Conservation (phyloP, 345 rosid genomes). For the Raphanus sativus region DNA sequence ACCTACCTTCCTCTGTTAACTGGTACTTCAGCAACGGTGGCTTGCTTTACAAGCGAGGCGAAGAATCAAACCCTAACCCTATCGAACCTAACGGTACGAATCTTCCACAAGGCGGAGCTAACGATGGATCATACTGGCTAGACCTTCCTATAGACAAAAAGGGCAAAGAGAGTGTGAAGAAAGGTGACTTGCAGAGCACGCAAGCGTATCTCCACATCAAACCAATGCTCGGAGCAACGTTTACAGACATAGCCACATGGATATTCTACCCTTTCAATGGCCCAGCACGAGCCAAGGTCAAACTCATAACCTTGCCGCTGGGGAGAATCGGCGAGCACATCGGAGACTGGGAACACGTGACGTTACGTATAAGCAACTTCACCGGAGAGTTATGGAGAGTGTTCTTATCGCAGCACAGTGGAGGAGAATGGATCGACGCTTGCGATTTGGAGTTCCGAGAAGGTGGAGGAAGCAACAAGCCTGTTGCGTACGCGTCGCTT, state of each 20-base stretch:
- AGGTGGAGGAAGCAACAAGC: conserved; percentile 49
- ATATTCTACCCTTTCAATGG: conserved; percentile 87
- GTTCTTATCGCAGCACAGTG: conserved; percentile 66
- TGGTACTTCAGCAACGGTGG: conserved; percentile 83
- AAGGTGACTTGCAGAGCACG: conserved; percentile 55
- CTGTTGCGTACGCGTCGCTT: conserved; percentile 61
- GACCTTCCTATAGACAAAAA: conserved; percentile 62
- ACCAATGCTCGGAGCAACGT: conserved; percentile 79
- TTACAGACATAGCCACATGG: conserved; percentile 73
- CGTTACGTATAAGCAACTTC: conserved; percentile 77
- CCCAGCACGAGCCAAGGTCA: conserved; percentile 66
- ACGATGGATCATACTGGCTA: conserved; percentile 74
- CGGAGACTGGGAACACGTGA: conserved; percentile 91
- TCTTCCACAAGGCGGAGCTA: conserved; percentile 84
- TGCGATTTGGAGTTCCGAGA: conserved; percentile 58
- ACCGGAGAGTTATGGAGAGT: conserved; percentile 56
- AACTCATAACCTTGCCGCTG: conserved; percentile 46
- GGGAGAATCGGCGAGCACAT: conserved; percentile 80
- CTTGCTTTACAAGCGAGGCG: conserved; percentile 58
- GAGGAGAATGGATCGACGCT: conserved; percentile 64
- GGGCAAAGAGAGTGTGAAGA: conserved; percentile 56
- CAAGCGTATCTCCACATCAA: conserved; percentile 67
- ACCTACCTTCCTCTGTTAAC: conserved; percentile 67
- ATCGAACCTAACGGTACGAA: conserved; percentile 60
- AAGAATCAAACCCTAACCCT: conserved; percentile 57